Percentiles rank a stretch among this genome's conserved stretches.
phyloP scores from a whole-genome alignment of 2,329 filamentous ascomycete species.

The Colletotrichum sp. region DNA sequence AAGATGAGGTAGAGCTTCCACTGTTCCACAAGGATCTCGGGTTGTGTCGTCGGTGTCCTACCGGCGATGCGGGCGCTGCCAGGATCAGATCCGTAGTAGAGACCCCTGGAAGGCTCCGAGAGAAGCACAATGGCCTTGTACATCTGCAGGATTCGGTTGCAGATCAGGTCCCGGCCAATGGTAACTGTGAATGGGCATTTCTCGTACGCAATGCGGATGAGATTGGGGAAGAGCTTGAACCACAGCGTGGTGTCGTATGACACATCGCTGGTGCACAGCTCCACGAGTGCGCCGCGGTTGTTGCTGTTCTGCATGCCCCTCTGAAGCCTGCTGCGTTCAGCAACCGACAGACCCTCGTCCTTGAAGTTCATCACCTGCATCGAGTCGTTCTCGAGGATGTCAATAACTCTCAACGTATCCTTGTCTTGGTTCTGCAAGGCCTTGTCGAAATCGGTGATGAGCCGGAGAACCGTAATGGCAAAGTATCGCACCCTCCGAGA shows the following conservation, averaged over 20 bases:
- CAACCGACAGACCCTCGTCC: conserved; percentile 88
- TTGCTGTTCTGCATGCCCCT: conserved; percentile 87
- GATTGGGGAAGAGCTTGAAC: conserved; percentile 97
- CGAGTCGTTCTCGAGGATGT: conserved; percentile 90
- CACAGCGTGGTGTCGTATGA: conserved; percentile 94
- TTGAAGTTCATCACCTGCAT: conserved; percentile 90
- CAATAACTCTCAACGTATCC: conserved; percentile 78
- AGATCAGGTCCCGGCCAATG: conserved; percentile 89
- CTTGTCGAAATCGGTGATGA: conserved; percentile 92
- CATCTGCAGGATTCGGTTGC: conserved; percentile 91
- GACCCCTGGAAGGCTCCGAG: conserved; percentile 73
- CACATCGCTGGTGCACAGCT: conserved; percentile 93
- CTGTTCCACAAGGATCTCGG: conserved; percentile 91
- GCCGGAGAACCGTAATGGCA: conserved; percentile 87
- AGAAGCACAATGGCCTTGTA: conserved; percentile 82
- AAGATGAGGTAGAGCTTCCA: conserved; percentile 99
- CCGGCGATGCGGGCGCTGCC: conserved; percentile 56
- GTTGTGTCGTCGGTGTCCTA: conserved; percentile 72
- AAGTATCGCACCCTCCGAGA: conserved; percentile 88
- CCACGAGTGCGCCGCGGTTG: conserved; percentile 84
- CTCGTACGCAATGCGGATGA: conserved; percentile 89
- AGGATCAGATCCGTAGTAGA: conserved; percentile 67
- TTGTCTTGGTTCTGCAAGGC: conserved; percentile 73
- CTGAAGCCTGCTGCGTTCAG: conserved; percentile 90
- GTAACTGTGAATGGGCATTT: conserved; percentile 91